phyloP scores from a whole-genome alignment of 2,329 filamentous ascomycete genomes.

The Trichophyton simii region DNA sequence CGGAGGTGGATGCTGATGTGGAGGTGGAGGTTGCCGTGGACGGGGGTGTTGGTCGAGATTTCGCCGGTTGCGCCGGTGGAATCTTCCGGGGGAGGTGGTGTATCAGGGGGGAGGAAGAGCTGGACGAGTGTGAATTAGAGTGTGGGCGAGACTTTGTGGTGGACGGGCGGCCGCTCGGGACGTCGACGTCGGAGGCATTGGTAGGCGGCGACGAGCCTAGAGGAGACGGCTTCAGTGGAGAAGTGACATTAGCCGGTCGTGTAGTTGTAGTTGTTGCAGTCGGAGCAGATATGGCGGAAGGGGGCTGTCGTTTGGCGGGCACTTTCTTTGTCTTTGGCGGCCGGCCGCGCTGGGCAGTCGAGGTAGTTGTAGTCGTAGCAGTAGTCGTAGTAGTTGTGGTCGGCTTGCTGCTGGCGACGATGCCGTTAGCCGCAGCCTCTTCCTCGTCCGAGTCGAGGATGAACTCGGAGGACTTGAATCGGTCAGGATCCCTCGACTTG shows the following conservation, averaged over 20 bases:
- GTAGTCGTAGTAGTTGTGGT: constrained; percentile 1
- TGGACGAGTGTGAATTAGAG: constrained; percentile 28
- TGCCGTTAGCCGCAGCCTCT: constrained; percentile 26
- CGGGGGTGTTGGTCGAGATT: constrained; percentile 15
- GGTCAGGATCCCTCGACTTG: constrained; percentile 25
- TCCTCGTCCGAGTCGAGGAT: constrained; percentile 42
- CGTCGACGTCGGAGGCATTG: constrained; percentile 46
- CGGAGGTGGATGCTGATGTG: constrained; percentile 11
- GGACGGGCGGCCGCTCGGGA: constrained; percentile 28
- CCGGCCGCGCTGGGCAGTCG: constrained; percentile 4
- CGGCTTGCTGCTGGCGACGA: not conserved
- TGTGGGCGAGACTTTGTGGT: constrained; percentile 19
- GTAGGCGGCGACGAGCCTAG: constrained; percentile 49
- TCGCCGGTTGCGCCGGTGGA: not conserved
- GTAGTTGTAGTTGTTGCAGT: constrained; percentile 26
- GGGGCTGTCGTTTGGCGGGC: constrained; percentile 4
- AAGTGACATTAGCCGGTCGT: constrained; percentile 29
- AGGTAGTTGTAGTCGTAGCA: constrained; percentile 7
- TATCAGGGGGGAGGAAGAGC: constrained; percentile 36
- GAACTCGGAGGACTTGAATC: constrained; percentile 43
- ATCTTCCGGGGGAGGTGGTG: constrained; percentile 21
- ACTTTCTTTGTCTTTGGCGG: constrained; percentile 5
- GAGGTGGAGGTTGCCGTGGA: constrained; percentile 14
- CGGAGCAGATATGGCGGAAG: constrained; percentile 24
- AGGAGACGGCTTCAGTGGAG: constrained; percentile 50